Conservation (phyloP, 176 grass and related monocot genomes). For the Avena insularis region DNA sequence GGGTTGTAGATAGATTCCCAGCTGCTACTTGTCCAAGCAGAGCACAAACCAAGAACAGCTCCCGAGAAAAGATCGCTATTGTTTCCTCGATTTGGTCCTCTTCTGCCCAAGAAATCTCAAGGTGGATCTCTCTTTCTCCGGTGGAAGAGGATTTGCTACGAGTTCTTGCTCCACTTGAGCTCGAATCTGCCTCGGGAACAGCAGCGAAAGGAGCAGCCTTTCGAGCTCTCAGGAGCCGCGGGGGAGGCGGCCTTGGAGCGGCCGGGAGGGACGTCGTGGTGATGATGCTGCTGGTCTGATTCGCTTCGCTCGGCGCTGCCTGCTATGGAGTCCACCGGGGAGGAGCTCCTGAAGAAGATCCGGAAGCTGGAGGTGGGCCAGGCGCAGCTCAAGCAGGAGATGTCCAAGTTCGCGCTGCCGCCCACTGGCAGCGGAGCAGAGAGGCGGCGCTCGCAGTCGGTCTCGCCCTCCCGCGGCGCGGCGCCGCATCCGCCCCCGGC, state of each 20-base stretch:
- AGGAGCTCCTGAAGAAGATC: conserved; percentile 92
- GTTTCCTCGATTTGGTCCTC: conserved; percentile 26
- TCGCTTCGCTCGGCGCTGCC: conserved; percentile 3
- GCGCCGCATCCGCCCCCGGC: conserved; percentile 18
- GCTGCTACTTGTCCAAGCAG: conserved; percentile 28
- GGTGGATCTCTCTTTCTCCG: conserved; percentile 14
- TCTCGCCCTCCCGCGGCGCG: conserved; percentile 62
- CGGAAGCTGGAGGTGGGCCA: conserved; percentile 73
- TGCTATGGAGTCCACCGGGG: conserved; percentile 59
- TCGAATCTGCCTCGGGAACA: conserved; percentile 44
- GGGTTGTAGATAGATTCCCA: conserved; percentile 52
- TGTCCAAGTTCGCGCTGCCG: conserved; percentile 62
- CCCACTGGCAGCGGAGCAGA: conserved; percentile 14
- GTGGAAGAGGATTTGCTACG: neutral
- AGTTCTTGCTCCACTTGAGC: conserved; percentile 36
- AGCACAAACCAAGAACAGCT: conserved; percentile 44
- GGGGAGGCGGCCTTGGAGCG: neutral
- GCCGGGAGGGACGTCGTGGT: conserved; percentile 6
- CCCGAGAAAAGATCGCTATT: conserved; percentile 30
- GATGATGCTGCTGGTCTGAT: conserved; percentile 34
- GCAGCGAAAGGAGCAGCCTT: conserved; percentile 42
- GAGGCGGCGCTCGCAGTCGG: conserved; percentile 72
- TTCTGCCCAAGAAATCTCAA: conserved; percentile 19
- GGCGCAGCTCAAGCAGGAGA: conserved; percentile 80
- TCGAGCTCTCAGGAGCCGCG: conserved; percentile 34